Conservation (phyloP, 2,329 filamentous ascomycete genomes). For the Colletotrichum lentis region DNA sequence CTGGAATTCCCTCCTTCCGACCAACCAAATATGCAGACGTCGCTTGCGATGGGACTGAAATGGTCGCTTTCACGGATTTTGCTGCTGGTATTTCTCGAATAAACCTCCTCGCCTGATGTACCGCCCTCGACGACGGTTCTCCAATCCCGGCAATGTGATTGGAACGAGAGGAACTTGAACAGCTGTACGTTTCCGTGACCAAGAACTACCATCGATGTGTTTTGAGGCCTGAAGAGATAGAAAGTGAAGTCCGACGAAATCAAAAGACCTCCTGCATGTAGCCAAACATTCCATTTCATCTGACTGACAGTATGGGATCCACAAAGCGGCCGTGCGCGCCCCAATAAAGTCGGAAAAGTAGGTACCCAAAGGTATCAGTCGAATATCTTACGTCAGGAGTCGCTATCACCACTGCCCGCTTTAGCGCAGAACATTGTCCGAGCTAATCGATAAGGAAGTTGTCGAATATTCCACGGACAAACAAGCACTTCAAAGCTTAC, state of each 20-base stretch:
- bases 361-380: background rate
- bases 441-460: slow-evolving; percentile 19
- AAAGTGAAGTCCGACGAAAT: background rate
- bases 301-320: slow-evolving; percentile 1
- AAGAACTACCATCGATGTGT: background rate
- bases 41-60: background rate
- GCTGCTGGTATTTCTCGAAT: background rate
- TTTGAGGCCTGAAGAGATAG: slow-evolving; percentile 2
- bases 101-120: background rate
- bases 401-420: background rate
- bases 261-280: background rate
- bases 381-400: background rate
- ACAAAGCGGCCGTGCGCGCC: background rate
- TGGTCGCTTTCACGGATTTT: background rate
- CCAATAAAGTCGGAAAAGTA: no score
- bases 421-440: background rate
- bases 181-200: background rate
- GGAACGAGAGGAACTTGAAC: background rate
- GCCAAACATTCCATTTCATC: background rate
- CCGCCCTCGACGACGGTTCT: background rate
- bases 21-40: no score
- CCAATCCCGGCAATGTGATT: background rate
- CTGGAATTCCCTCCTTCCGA: no score
- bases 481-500: background rate
- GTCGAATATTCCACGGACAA: slow-evolving; percentile 10